Evolutionary conservation across 352 stramenopile species (phyloP).

Genomic region (Phytopythium mirpurense): DNA sequence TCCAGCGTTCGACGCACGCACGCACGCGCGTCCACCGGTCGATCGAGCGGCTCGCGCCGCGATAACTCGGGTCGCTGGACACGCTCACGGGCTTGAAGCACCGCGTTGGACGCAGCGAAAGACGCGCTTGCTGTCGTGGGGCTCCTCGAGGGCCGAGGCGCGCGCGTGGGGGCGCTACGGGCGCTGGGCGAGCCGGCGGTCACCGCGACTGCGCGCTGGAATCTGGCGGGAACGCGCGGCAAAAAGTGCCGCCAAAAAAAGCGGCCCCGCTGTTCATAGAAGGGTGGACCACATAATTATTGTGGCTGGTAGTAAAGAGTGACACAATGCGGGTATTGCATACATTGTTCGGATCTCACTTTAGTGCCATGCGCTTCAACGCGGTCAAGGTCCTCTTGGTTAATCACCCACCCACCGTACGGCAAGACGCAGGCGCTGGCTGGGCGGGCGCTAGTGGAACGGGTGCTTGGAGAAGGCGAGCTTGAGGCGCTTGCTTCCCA

Average conservation of each 20-base stretch:
- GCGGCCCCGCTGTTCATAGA: too few relatives aligned
- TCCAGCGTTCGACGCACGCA: background rate
- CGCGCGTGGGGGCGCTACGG: background rate
- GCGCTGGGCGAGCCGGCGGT: background rate
- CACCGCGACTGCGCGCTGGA: background rate
- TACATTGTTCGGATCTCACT: background rate
- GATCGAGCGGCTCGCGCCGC: too few relatives aligned
- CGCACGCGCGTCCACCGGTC: background rate
- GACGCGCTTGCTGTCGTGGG: background rate
- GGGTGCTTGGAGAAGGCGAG: slow-evolving; percentile 54
- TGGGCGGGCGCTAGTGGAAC: slow-evolving; percentile 16
- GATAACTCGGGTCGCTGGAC: too few relatives aligned
- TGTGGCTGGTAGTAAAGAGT: too few relatives aligned
- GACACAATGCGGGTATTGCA: too few relatives aligned
- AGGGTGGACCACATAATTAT: too few relatives aligned
- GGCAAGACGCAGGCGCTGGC: background rate
- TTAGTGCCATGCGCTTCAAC: slow-evolving; percentile 2
- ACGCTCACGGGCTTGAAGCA: background rate
- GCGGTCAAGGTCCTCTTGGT: too few relatives aligned
- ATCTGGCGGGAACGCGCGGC: slow-evolving; percentile 1
- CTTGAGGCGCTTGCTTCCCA: slow-evolving; percentile 36
- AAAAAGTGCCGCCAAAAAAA: slow-evolving; percentile 7
- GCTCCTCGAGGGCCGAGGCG: background rate
- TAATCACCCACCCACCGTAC: too few relatives aligned
- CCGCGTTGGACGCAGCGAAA: background rate